Conservation (phyloP, 106 monocot genomes). For the Iris macrosiphon region DNA sequence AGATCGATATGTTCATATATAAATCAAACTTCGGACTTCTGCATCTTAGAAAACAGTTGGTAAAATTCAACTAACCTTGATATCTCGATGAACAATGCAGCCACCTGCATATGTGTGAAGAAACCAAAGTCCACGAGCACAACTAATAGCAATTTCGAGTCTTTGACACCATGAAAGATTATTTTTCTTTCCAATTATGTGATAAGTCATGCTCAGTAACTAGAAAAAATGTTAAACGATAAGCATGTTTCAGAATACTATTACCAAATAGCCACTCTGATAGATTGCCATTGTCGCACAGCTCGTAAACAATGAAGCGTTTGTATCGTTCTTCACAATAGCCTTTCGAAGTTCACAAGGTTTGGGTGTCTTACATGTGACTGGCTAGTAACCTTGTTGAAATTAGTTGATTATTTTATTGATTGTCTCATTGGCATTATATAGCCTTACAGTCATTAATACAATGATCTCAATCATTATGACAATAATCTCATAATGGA, state of each 20-base stretch:
- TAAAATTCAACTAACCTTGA: constrained; percentile 31
- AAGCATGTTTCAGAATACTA: background rate
- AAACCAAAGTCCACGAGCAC: constrained; percentile 55
- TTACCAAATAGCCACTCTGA: constrained; percentile 53
- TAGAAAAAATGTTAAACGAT: background rate
- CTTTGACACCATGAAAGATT: constrained; percentile 41
- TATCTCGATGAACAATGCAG: constrained; percentile 64
- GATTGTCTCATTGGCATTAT: too few species aligned
- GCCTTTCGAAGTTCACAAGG: constrained; percentile 30
- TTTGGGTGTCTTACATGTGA: constrained; percentile 45
- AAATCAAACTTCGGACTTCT: too few species aligned
- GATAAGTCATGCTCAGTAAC: background rate
- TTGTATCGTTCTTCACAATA: constrained; percentile 33
- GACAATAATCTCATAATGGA: too few species aligned
- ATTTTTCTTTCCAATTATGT: constrained; percentile 30
- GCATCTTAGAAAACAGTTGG: background rate
- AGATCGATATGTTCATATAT: too few species aligned
- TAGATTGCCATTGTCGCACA: constrained; percentile 33
- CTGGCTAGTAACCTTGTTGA: constrained; percentile 40
- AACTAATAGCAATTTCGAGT: constrained; percentile 32
- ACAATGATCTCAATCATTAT: too few species aligned
- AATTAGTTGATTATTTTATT: too few species aligned
- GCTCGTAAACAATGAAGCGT: constrained; percentile 39
- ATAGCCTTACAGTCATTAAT: too few species aligned
- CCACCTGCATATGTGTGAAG: constrained; percentile 52